Evolutionary conservation across 352 stramenopile genomes (phyloP).

Genomic region (Bremia lactucae): DNA sequence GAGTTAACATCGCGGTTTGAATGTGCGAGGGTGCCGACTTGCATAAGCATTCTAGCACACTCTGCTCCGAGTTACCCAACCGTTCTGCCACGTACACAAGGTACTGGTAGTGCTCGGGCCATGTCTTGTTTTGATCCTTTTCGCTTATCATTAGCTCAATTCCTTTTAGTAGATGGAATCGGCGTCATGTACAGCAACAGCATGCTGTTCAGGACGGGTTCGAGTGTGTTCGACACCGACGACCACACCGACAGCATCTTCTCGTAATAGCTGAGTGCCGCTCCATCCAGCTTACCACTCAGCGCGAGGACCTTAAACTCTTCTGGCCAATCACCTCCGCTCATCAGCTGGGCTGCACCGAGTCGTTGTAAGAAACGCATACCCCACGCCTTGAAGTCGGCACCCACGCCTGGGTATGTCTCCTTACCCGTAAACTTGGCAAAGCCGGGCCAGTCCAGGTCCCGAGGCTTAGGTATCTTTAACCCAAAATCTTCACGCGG

Average conservation of each 20-base stretch:
- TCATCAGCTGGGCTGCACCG: too few relatives aligned
- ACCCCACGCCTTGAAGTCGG: too few relatives aligned
- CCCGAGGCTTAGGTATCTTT: too few relatives aligned
- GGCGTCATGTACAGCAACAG: constrained; percentile 4
- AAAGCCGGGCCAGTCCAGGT: too few relatives aligned
- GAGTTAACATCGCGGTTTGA: not conserved
- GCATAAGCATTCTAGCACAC: constrained; percentile 5
- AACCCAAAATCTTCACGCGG: too few relatives aligned
- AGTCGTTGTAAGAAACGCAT: too few relatives aligned
- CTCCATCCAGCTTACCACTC: too few relatives aligned
- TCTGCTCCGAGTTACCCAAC: constrained; percentile 3
- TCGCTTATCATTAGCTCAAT: constrained; percentile 5
- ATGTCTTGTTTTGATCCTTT: constrained; percentile 2
- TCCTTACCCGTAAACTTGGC: too few relatives aligned
- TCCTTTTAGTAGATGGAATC: not conserved
- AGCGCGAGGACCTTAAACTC: too few relatives aligned
- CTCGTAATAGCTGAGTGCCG: constrained; percentile 1
- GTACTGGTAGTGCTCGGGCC: constrained; percentile 8
- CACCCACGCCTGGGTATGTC: too few relatives aligned
- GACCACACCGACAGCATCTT: constrained; percentile 6
- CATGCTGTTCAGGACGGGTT: constrained; percentile 11
- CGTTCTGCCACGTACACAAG: constrained; percentile 8
- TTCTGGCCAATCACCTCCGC: too few relatives aligned
- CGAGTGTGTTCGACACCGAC: constrained; percentile 2
- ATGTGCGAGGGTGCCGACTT: constrained; percentile 1